Evolutionary conservation across 1,139 yeast genomes (phyloP).

Genomic region (Arxiozyma heterogenica): DNA sequence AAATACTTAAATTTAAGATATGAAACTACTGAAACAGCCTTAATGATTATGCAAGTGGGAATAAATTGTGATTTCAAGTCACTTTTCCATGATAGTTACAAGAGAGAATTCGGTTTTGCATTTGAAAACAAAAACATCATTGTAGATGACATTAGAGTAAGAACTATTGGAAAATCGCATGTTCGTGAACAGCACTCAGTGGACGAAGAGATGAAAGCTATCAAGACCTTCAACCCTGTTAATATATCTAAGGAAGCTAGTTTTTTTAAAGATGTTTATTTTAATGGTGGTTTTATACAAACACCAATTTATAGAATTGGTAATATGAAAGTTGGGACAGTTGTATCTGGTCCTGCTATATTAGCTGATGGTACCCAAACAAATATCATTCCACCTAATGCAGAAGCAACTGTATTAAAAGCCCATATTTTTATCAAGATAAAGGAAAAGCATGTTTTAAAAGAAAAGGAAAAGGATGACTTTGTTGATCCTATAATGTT

Average conservation of each 20-base stretch:
- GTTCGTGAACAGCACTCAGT: constrained; percentile 30
- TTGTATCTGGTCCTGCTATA: constrained; percentile 68
- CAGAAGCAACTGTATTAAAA: constrained; percentile 53
- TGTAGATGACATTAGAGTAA: constrained; percentile 75
- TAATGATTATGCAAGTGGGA: constrained; percentile 47
- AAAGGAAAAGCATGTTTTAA: not conserved
- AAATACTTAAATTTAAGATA: constrained; percentile 69
- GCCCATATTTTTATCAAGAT: constrained; percentile 48
- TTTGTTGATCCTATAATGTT: constrained; percentile 59
- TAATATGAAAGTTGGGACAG: constrained; percentile 43
- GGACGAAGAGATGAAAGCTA: constrained; percentile 31
- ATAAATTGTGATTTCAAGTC: constrained; percentile 29
- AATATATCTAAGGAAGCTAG: constrained; percentile 23
- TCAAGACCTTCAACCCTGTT: constrained; percentile 12
- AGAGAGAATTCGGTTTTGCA: constrained; percentile 62
- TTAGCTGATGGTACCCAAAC: constrained; percentile 85
- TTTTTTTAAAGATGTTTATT: constrained; percentile 36
- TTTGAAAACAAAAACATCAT: constrained; percentile 50
- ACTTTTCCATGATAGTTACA: constrained; percentile 44
- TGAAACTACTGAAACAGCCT: constrained; percentile 78
- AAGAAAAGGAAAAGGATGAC: constrained; percentile 31
- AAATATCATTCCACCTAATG: constrained; percentile 63
- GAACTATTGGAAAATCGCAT: constrained; percentile 48
- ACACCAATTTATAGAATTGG: constrained; percentile 47
- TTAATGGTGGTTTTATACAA: constrained; percentile 42